Evolutionary conservation across 768 basidiomycete species (phyloP).

Genomic region (Termitomyces sp.): DNA sequence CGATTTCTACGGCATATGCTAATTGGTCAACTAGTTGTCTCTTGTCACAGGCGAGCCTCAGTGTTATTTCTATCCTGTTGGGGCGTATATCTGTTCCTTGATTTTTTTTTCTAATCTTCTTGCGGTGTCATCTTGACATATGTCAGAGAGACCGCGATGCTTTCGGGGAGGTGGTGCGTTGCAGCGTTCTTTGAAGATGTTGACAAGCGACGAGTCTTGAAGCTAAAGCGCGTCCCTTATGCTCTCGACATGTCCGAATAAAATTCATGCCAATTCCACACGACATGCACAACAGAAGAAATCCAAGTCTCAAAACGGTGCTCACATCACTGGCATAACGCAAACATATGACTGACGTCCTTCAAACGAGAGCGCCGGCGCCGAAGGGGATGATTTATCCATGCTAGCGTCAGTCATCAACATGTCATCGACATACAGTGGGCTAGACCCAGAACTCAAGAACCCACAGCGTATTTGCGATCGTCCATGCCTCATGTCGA

Average conservation of each 20-base stretch:
- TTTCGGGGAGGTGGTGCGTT: background rate
- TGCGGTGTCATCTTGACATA: no score
- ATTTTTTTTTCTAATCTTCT: no score
- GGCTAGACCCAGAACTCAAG: background rate
- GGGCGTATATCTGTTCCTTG: no score
- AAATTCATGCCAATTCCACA: background rate
- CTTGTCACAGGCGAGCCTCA: no score
- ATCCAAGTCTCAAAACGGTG: no score
- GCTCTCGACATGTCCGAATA: background rate
- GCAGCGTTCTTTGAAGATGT: background rate
- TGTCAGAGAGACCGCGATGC: background rate
- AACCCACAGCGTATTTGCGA: constrained; percentile 39
- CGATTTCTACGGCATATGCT: no score
- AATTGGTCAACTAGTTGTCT: no score
- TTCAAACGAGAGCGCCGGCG: constrained; percentile 2
- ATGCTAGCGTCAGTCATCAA: background rate
- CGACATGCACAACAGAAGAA: background rate
- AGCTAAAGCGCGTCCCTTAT: no score
- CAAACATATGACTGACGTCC: constrained; percentile 21
- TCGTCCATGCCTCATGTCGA: constrained; percentile 65
- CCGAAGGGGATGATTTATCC: constrained; percentile 9
- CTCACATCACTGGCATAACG: constrained; percentile 26
- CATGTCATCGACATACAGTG: background rate
- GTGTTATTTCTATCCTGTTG: no score
- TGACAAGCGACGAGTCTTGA: no score